phyloP scores from a whole-genome alignment of 192 early-diverging fungal genomes.

The Coemansia sp. region DNA sequence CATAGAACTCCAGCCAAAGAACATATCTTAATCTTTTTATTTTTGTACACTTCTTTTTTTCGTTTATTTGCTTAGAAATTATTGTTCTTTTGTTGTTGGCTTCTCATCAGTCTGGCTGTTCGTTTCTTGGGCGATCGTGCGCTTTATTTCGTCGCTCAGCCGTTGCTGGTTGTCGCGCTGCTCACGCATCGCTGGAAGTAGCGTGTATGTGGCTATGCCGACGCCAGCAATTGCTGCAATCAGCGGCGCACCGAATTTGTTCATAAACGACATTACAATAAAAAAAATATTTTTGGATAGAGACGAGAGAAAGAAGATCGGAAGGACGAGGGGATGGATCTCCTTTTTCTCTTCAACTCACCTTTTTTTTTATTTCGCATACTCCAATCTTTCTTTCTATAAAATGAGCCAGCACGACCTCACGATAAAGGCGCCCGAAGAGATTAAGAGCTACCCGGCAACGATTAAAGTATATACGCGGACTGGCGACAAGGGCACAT shows the following conservation, averaged over 20 bases:
- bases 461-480: slow-evolving; percentile 84
- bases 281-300: neutral
- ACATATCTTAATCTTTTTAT: neutral
- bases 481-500: slow-evolving; percentile 92
- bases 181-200: slow-evolving; percentile 22
- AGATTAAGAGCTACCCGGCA: slow-evolving; percentile 49
- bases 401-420: slow-evolving; percentile 17
- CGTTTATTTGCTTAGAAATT: neutral
- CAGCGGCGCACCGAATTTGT: slow-evolving; percentile 27
- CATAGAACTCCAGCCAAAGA: slow-evolving; percentile 38
- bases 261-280: slow-evolving; percentile 4
- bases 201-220: slow-evolving; percentile 30
- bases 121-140: neutral
- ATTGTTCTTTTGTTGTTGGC: slow-evolving; percentile 4
- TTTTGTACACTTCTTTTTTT: neutral
- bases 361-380: too few relatives aligned
- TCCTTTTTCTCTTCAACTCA: neutral
- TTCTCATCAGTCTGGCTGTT: neutral
- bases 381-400: neutral
- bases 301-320: neutral
- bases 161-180: neutral
- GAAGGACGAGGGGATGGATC: neutral
- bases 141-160: slow-evolving; percentile 7
- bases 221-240: slow-evolving; percentile 21
- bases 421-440: slow-evolving; percentile 39